Base-by-base conservation (phyloP, 192 early-diverging fungal genomes). In the Coemansia guatemalensis region DNA sequence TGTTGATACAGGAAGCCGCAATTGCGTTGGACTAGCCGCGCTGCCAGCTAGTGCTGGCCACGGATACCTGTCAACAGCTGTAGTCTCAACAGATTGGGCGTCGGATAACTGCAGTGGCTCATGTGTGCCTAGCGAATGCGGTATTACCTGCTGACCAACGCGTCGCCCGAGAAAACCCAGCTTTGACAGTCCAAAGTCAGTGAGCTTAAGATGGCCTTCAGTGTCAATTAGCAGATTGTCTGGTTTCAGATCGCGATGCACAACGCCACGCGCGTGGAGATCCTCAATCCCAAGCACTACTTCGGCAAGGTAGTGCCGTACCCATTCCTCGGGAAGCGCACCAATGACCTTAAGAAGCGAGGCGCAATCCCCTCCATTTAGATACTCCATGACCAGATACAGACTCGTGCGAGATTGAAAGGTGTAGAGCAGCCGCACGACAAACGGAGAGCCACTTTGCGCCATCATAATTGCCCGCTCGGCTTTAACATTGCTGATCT, bases 311-410 rank as follows among this genome's bases (percentile, higher is more conserved):
- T 98, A 98, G 82, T 93, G 90, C 22, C 85, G 78, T 12, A 92
- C 87, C 92, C 90, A 91, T n/a, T 87, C 81, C 67, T 88, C 84
- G 1, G 87, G 84, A 63, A 95, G 92, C 5, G 73, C 73, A 8
- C 89, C 91, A 53, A 91, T 89, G 0, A 81, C 83, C 58, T 85
- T 80, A n/a, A 94, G 67, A 21, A 94, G 69, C 9, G 90, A 89
- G 12, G 88, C 90, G 27, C 92, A 82, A 78, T 94, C 92, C 5
- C 93, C 93, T 8, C 93, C 93, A 58, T 91, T 92, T 21, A 95
- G 72, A 61, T 93, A 95, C 63, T 94, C 93, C 92, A 95, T 92
- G 21, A 86, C 94, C 29, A 96, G 71, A 62, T 94, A 94, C 24
- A 96, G 70, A 67, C 90, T 90, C n/a, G 94, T 88, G 49, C 87